phyloP scores from a whole-genome alignment of 192 early-diverging fungal genomes.

The Linderina pennispora region DNA sequence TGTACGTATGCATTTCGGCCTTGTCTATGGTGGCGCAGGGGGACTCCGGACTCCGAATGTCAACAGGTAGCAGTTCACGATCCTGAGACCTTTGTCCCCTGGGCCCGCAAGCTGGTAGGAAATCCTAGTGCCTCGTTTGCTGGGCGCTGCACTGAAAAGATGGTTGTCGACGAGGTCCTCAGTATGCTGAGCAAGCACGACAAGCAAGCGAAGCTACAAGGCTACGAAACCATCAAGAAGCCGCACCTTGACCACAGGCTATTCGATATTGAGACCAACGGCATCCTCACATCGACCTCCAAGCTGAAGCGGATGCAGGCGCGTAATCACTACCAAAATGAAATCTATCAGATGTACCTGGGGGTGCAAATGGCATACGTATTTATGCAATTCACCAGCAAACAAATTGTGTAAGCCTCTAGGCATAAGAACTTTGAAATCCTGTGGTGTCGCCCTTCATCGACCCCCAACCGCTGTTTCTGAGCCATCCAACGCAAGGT shows the following conservation, averaged over 20 bases:
- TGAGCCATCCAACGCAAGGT: no score
- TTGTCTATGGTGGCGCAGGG: no score
- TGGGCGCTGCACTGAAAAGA: constrained; percentile 31
- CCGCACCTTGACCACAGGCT: constrained; percentile 58
- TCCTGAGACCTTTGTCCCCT: constrained; percentile 51
- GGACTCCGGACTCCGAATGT: no score
- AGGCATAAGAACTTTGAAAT: no score
- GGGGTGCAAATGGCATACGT: no score
- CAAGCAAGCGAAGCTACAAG: constrained; percentile 63
- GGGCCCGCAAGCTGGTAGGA: constrained; percentile 46
- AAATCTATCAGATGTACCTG: constrained; percentile 70
- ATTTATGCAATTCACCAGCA: no score
- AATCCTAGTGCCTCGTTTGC: constrained; percentile 13
- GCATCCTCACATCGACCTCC: constrained; percentile 82
- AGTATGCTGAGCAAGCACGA: constrained; percentile 56
- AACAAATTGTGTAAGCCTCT: no score
- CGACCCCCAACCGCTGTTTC: no score
- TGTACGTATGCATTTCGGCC: no score
- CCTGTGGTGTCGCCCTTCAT: no score
- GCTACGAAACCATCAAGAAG: constrained; percentile 75
- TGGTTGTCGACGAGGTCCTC: constrained; percentile 54
- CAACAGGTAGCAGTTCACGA: constrained; percentile 84
- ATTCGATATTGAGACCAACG: constrained; percentile 71
- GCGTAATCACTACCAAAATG: constrained; percentile 51
- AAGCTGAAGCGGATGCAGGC: constrained; percentile 78